These are phyloP conservation scores for Barnettozyma botsteinii DNA, from an alignment of 805 yeast genomes.

Conservation along the genomic window DNA sequence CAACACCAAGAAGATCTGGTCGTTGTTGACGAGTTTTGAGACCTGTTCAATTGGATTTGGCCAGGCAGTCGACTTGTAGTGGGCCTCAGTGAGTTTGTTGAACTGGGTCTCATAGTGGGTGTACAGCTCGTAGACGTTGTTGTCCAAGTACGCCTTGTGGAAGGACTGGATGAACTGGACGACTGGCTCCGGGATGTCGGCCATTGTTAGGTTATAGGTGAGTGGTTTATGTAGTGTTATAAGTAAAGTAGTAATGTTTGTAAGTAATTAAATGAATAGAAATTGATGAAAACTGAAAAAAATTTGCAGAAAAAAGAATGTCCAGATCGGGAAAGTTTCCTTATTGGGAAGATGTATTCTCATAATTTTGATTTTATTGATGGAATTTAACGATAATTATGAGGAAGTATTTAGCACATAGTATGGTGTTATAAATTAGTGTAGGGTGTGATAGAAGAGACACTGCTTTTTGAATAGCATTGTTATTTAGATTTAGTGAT, in stretches of 20 bases:
- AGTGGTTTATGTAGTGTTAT: too few species aligned
- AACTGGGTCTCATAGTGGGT: slow-evolving; percentile 40
- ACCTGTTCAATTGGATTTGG: slow-evolving; percentile 40
- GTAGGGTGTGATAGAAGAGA: too few species aligned
- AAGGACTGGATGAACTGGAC: slow-evolving; percentile 37
- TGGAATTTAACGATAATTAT: too few species aligned
- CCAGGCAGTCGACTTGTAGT: slow-evolving; percentile 38
- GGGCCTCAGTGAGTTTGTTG: slow-evolving; percentile 40
- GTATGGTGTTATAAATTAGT: too few species aligned
- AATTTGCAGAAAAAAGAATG: not conserved
- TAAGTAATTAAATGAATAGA: not conserved
- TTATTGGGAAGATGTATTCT: not conserved
- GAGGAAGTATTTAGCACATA: too few species aligned
- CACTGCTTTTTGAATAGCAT: too few species aligned
- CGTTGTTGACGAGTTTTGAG: slow-evolving; percentile 38
- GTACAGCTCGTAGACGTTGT: slow-evolving; percentile 38
- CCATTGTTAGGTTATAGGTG: not conserved
- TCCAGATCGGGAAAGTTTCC: not conserved
- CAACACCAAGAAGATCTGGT: slow-evolving; percentile 38
- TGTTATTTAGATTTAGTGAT: too few species aligned
- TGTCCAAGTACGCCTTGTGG: slow-evolving; percentile 37
- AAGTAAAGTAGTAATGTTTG: too few species aligned
- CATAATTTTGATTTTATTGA: too few species aligned
- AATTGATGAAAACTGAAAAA: not conserved
- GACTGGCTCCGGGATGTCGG: slow-evolving; percentile 38